Evolutionary conservation across 2,329 filamentous ascomycete genomes (phyloP).

Genomic region (Colletotrichum gloeosporioides): DNA sequence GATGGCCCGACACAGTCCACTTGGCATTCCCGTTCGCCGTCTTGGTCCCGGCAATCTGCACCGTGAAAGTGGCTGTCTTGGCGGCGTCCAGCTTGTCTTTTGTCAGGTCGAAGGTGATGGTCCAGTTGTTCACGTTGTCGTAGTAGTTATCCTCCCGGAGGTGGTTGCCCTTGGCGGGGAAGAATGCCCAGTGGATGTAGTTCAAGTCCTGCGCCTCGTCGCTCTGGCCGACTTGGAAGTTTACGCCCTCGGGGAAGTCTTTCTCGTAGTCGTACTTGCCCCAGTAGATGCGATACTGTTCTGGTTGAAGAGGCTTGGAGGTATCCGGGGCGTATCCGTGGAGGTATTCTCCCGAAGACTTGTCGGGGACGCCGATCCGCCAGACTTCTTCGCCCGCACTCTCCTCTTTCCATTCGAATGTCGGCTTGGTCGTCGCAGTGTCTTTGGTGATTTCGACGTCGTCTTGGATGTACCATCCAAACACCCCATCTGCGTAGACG

Average conservation of each 20-base stretch:
- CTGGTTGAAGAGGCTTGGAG: slow-evolving; percentile 54
- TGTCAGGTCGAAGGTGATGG: slow-evolving; percentile 55
- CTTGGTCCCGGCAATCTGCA: slow-evolving; percentile 68
- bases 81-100: slow-evolving; percentile 43
- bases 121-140: slow-evolving; percentile 64
- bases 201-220: slow-evolving; percentile 58
- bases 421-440: slow-evolving; percentile 32
- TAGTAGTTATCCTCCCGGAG: slow-evolving; percentile 46
- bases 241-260: slow-evolving; percentile 65
- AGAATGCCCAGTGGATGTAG: slow-evolving; percentile 71
- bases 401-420: slow-evolving; percentile 57
- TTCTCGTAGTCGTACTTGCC: slow-evolving; percentile 61
- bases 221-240: slow-evolving; percentile 60
- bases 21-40: slow-evolving; percentile 66
- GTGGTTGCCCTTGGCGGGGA: slow-evolving; percentile 59
- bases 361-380: slow-evolving; percentile 67
- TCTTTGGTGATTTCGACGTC: slow-evolving; percentile 50
- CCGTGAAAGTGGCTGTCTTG: slow-evolving; percentile 64
- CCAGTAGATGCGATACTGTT: slow-evolving; percentile 68
- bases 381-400: slow-evolving; percentile 63
- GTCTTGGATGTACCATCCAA: slow-evolving; percentile 64
- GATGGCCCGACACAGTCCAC: slow-evolving; percentile 54
- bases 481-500: slow-evolving; percentile 65
- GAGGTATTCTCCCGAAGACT: slow-evolving; percentile 63
- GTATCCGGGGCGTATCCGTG: slow-evolving; percentile 59